Evolutionary conservation across 78 protist genomes (phyloP).

Genomic region (Polysphondylium violaceum): DNA sequence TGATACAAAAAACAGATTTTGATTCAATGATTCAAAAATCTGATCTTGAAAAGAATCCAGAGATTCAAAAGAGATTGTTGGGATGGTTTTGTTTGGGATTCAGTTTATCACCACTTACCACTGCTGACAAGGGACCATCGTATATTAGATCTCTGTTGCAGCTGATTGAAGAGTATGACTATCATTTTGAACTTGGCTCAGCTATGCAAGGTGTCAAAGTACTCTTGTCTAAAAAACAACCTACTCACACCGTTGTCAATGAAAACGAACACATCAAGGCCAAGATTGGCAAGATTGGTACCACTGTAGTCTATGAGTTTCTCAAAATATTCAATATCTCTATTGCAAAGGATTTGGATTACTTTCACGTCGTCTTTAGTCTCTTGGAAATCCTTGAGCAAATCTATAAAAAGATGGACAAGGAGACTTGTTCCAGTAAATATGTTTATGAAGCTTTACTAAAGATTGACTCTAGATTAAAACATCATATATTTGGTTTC

Average conservation of each 20-base stretch:
- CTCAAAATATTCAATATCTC: conserved; percentile 65
- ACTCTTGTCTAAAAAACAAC: conserved; percentile 54
- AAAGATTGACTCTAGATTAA: conserved; percentile 47
- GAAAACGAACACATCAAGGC: conserved; percentile 76
- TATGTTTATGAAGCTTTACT: conserved; percentile 60
- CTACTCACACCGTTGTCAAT: conserved; percentile 41
- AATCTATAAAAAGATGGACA: conserved; percentile 65
- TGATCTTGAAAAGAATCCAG: conserved; percentile 45
- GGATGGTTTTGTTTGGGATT: conserved; percentile 75
- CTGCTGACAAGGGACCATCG: conserved; percentile 72
- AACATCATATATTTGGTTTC: conserved; percentile 75
- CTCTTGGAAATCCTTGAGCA: conserved; percentile 56
- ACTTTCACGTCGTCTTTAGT: conserved; percentile 66
- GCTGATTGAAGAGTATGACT: conserved; percentile 78
- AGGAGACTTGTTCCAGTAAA: conserved; percentile 65
- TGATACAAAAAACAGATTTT: no score
- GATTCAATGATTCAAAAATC: conserved; percentile 27
- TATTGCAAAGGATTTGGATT: conserved; percentile 70
- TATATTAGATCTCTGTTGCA: conserved; percentile 61
- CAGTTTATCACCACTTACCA: conserved; percentile 58
- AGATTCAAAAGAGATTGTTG: conserved; percentile 60
- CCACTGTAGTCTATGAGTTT: conserved; percentile 69
- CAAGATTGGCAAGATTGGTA: conserved; percentile 72
- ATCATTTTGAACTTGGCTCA: conserved; percentile 47
- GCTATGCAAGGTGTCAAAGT: conserved; percentile 78